A percentile compares a stretch with the other conserved stretches of the same genome.
Evolutionary conservation across 257 asterid genomes (phyloP).

Genomic region (Nicotiana tomentosiformis): DNA sequence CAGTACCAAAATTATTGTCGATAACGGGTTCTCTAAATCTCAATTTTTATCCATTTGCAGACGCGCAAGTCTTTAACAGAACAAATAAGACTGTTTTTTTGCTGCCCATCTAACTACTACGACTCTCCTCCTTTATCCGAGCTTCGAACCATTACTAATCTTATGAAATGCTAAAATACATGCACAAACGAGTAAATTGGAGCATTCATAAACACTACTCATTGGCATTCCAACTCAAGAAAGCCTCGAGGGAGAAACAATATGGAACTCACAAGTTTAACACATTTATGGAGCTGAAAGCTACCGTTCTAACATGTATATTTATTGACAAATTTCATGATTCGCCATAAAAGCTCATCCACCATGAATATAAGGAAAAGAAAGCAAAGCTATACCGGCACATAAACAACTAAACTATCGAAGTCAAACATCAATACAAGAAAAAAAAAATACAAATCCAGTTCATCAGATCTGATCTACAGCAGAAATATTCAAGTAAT

Average conservation of each 20-base stretch:
- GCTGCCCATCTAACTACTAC: background rate
- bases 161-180: background rate
- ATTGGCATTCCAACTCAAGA: background rate
- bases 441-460: background rate
- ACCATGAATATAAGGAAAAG: background rate
- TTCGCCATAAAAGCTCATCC: background rate
- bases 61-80: background rate
- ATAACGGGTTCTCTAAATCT: background rate
- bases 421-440: background rate
- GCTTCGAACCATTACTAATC: background rate
- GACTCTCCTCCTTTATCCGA: background rate
- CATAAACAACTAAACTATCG: background rate
- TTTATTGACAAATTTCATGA: background rate
- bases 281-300: background rate
- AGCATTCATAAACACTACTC: background rate
- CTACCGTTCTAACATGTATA: background rate
- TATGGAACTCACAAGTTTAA: background rate
- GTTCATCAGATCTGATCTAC: background rate
- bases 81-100: background rate
- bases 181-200: background rate
- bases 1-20: background rate
- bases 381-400: background rate
- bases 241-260: background rate
- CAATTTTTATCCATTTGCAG: background rate
- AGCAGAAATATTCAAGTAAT: conserved; percentile 7